Evolutionary conservation across 1,284 basidiomycete species (phyloP).

Genomic region (Malassezia globosa): DNA sequence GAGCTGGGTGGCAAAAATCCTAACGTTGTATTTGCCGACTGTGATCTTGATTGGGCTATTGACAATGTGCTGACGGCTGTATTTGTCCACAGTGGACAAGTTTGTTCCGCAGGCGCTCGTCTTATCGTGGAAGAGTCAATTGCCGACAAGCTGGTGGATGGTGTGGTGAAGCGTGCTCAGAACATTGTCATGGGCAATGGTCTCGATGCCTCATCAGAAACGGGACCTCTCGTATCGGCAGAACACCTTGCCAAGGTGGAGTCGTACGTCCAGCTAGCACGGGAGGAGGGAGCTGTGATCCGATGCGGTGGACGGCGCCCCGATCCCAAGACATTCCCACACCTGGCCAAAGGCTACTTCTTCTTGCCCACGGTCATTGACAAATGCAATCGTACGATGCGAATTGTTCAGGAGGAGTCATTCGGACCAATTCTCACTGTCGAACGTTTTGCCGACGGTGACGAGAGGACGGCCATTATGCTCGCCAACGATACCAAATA

Average conservation of each 20-base stretch:
- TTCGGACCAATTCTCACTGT: slow-evolving; percentile 46
- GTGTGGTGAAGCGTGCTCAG: slow-evolving; percentile 39
- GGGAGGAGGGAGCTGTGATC: slow-evolving; percentile 36
- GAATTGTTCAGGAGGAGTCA: slow-evolving; percentile 45
- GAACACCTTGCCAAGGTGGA: slow-evolving; percentile 39
- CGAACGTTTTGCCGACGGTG: slow-evolving; percentile 41
- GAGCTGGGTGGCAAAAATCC: slow-evolving; percentile 47
- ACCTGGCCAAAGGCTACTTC: slow-evolving; percentile 42
- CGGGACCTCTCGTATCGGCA: slow-evolving; percentile 41
- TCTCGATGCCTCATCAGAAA: slow-evolving; percentile 32
- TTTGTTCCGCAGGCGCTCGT: slow-evolving; percentile 42
- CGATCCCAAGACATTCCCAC: slow-evolving; percentile 27
- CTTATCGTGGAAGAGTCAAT: slow-evolving; percentile 45
- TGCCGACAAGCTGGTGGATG: slow-evolving; percentile 39
- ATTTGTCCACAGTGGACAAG: slow-evolving; percentile 45
- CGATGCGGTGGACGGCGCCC: slow-evolving; percentile 36
- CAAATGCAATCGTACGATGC: slow-evolving; percentile 42
- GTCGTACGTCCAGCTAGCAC: slow-evolving; percentile 31
- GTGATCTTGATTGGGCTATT: slow-evolving; percentile 40
- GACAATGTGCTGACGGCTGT: slow-evolving; percentile 44
- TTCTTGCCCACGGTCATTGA: slow-evolving; percentile 45
- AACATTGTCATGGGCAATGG: slow-evolving; percentile 42
- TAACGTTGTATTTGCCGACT: slow-evolving; percentile 44
- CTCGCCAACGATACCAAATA: slow-evolving; percentile 46
- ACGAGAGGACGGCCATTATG: slow-evolving; percentile 36